These are phyloP conservation scores for Tylopilus subfusipes DNA, from an alignment of 768 basidiomycete species.

Conservation along the genomic window DNA sequence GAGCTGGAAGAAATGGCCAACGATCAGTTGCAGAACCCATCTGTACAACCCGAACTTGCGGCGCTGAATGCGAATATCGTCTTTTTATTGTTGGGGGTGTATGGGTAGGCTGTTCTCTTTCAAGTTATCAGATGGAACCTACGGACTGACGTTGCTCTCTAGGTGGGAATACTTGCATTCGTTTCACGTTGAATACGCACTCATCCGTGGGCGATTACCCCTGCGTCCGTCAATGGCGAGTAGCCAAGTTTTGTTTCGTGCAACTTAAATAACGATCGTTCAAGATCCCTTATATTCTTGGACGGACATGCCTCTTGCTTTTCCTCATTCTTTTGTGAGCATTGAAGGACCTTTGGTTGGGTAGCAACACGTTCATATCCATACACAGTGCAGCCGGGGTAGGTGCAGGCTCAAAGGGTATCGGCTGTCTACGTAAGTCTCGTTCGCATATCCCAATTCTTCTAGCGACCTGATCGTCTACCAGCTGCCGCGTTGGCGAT, in stretches of 20 bases:
- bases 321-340: constrained; percentile 15
- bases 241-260: not conserved
- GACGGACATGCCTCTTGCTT: constrained; percentile 9
- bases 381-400: constrained; percentile 1
- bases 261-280: not conserved
- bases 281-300: constrained; percentile 23
- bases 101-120: not conserved
- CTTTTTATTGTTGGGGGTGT: not conserved
- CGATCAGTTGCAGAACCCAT: not conserved
- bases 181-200: constrained; percentile 11
- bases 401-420: not conserved
- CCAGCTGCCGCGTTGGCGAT: constrained; percentile 2
- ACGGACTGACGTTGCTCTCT: not conserved
- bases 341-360: not conserved
- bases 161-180: constrained; percentile 2
- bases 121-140: not conserved
- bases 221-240: constrained; percentile 23
- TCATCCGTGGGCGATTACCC: constrained; percentile 12
- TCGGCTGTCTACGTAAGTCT: constrained; percentile 17
- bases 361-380: not conserved
- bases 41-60: not conserved
- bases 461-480: not conserved
- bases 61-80: not conserved
- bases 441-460: not conserved
- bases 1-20: not conserved